Evolutionary conservation across 805 yeast species (phyloP), one percentile per base, ranked within the genome.

Genomic region (Schwanniomyces occidentalis): DNA sequence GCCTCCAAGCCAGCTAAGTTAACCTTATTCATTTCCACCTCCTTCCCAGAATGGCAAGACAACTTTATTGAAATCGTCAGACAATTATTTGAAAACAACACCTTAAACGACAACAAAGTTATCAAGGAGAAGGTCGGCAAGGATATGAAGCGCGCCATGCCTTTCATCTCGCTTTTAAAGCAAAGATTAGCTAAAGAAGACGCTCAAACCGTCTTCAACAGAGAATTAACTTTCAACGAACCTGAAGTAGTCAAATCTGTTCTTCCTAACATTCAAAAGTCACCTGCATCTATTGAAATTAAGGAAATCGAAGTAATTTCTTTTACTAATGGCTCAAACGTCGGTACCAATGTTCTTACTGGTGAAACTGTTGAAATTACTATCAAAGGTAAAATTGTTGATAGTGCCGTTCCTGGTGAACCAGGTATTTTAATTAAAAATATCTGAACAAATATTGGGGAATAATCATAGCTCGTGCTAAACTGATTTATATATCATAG

Each of bases 61-160:
- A 65, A 63, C 44, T 77, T 75, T 54, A 75, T 77, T 42, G 80
- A 74, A 40, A 65, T 93, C 34, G 91, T 89, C 19, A 77, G 90
- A 51, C 80, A 81, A 49, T 72, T 86, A 47, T 85, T 85, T 48
- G 89, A 79, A 50, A 62, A 58, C 29, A 81, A 78, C 23, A 63
- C 76, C 18, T 70, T 85, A 53, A 70, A 80, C 45, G 91, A 85
- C 58, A 82, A 74, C 66, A 74, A 73, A 52, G 68, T 65, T 38
- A 69, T 85, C 50, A 82, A 75, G 59, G 75, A 78, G 48, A 77
- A 70, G 56, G 80, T 85, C 41, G 86, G 86, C 46, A 82, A 81
- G 61, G 98, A 93, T 54, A 86, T 90, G 85, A 93, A 93, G 76
- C 83, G 95, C 51, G 97, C 96, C 41, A 93, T 93, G 98, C 98